These are phyloP conservation scores for Stropharia rugosoannulata DNA, from an alignment of 768 basidiomycete genomes.

Conservation along the genomic window DNA sequence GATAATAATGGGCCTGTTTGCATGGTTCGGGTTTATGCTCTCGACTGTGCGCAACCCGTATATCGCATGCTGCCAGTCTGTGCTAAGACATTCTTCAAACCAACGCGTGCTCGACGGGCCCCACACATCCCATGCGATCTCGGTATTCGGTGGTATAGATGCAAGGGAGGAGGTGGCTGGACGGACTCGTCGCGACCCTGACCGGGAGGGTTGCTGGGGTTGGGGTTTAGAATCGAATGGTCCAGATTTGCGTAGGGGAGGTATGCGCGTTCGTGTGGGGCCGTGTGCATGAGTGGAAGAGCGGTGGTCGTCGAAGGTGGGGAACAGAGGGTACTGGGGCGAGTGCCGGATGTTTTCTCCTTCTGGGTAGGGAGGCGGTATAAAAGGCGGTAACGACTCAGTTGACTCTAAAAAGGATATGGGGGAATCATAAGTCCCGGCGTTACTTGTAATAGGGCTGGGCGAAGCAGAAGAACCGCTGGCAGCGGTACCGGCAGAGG, in stretches of 20 bases:
- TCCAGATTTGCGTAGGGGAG: not conserved
- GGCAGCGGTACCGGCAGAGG: not conserved
- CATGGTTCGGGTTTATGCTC: slow-evolving; percentile 24
- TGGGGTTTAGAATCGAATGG: not conserved
- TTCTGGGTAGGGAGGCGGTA: not conserved
- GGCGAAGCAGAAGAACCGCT: slow-evolving; percentile 9
- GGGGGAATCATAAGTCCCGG: not conserved
- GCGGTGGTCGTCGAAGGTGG: slow-evolving; percentile 20
- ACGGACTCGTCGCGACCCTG: not conserved
- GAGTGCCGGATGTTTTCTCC: not conserved
- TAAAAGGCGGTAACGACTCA: not conserved
- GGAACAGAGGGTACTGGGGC: slow-evolving; percentile 25
- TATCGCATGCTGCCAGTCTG: slow-evolving; percentile 56
- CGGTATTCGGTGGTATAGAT: slow-evolving; percentile 10
- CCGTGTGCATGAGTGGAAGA: not conserved
- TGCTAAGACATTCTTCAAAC: slow-evolving; percentile 49
- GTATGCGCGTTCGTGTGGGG: not conserved
- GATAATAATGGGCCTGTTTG: not conserved
- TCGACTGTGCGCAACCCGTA: slow-evolving; percentile 52
- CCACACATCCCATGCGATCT: slow-evolving; percentile 49
- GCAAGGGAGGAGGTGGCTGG: not conserved
- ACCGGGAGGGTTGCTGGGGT: not conserved
- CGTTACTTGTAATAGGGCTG: not conserved
- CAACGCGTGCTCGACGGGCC: slow-evolving; percentile 52
- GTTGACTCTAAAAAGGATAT: not conserved